phyloP scores from a whole-genome alignment of 441 rosid species.

The Adansonia madagascariensis region DNA sequence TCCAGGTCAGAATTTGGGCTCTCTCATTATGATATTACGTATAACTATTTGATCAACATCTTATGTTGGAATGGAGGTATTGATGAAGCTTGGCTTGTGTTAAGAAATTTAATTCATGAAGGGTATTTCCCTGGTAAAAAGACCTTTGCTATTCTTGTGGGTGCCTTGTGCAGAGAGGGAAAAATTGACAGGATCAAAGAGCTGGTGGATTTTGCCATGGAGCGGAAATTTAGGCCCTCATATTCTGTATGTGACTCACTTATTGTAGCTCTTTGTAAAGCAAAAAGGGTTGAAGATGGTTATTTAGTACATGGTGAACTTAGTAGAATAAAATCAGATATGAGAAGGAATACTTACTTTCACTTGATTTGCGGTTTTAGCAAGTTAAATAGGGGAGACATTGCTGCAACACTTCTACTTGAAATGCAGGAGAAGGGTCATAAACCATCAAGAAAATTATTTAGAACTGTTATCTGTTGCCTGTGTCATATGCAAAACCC shows the following conservation, averaged over 20 bases:
- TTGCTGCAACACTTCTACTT: conserved; percentile 65
- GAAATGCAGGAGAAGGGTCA: conserved; percentile 82
- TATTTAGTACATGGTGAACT: conserved; percentile 54
- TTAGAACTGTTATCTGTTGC: conserved; percentile 57
- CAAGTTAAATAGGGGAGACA: conserved; percentile 54
- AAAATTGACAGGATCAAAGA: conserved; percentile 71
- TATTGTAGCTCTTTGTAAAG: conserved; percentile 60
- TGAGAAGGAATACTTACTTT: conserved; percentile 35
- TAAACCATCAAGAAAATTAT: conserved; percentile 37
- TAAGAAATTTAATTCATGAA: conserved; percentile 50
- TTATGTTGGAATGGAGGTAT: conserved; percentile 52
- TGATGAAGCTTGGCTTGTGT: conserved; percentile 60
- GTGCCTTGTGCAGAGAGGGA: conserved; percentile 65
- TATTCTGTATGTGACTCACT: conserved; percentile 44
- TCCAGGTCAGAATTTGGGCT: conserved; percentile 61
- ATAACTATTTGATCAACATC: conserved; percentile 64
- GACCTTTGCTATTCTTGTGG: conserved; percentile 55
- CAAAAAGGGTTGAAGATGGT: conserved; percentile 61
- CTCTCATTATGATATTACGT: conserved; percentile 51
- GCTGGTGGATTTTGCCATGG: conserved; percentile 46
- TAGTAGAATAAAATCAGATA: conserved; percentile 38
- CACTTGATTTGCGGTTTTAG: conserved; percentile 60
- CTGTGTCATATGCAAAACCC: conserved; percentile 56
- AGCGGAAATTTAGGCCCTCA: conserved; percentile 48
- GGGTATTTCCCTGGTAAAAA: conserved; percentile 60